Base-by-base conservation (phyloP, 305 asterid genomes). In the Fraxinus velutina region DNA sequence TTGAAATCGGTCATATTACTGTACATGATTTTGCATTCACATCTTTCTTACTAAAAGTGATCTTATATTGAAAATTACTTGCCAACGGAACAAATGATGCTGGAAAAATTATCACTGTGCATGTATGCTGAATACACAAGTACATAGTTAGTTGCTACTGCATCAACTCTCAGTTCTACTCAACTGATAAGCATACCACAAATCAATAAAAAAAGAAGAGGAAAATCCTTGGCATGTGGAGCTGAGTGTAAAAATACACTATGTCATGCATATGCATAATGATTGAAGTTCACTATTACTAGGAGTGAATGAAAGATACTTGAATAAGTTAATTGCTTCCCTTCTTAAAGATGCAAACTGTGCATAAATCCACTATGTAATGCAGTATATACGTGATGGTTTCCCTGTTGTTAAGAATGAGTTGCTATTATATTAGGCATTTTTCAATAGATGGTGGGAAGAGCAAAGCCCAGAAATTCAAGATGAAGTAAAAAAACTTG, bases 401-500 rank as follows among this genome's bases (percentile, higher is more conserved):
- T 44, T 44, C 55, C 17, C 17, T 10, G 52, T 44, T 44, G n/a
- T 12, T 44, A 44, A 44, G 52, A 44, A 44, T 44, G 17, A 12
- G 24, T 55, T 55, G 22, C 66, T 55, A 5, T 55, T 55, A 17
- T 55, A 17, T 15, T 55, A 89, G 90, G 89, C 90, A 37, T 89
- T 84, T 82, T 87, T 89, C 83, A 15, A 68, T 12, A 87, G 89
- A 34, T 89, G 91, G 91, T 89, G 91, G 91, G 70, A 55, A 32
- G 79, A 73, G 71, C 91, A 89, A 47, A 84, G 68, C 57, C 62
- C 76, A 21, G 89, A 81, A 42, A 68, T 85, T 71, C 83, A 87
- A 82, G 81, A 12, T 21, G 81, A 71, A 71, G 89, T 82, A 6
- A 87, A 81, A 80, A 73, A 79, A 34, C 83, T 89, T 80, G 88